Evolutionary conservation across 495 filamentous ascomycete species (phyloP).

Genomic region (Hypoxylon fragiforme): DNA sequence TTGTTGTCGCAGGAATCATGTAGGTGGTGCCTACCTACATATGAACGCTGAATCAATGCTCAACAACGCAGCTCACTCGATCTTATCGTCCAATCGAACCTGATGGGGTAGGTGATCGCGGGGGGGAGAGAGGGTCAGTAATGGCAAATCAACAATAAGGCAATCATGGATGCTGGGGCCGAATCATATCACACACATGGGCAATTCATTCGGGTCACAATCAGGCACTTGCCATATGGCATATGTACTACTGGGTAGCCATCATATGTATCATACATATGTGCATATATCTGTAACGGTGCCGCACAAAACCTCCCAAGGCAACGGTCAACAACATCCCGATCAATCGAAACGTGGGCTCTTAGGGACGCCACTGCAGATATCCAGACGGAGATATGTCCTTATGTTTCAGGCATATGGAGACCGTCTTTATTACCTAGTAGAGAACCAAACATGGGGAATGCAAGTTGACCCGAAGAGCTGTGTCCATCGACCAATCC

Average conservation of each 20-base stretch:
- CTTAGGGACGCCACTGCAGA: slow-evolving; percentile 32
- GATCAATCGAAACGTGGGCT: slow-evolving; percentile 14
- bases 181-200: slow-evolving; percentile 19
- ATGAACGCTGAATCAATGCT: slow-evolving; percentile 25
- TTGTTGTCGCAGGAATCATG: background rate
- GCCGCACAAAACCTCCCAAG: slow-evolving; percentile 2
- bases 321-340: slow-evolving; percentile 12
- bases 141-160: slow-evolving; percentile 30
- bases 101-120: slow-evolving; percentile 10
- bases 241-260: too few species aligned
- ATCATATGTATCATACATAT: too few species aligned
- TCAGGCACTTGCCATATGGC: slow-evolving; percentile 22
- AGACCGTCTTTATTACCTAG: slow-evolving; percentile 18
- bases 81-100: slow-evolving; percentile 20
- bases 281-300: too few species aligned
- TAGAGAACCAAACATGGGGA: slow-evolving; percentile 27
- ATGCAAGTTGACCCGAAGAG: slow-evolving; percentile 18
- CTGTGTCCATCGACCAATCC: slow-evolving; percentile 9
- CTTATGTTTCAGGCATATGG: slow-evolving; percentile 31
- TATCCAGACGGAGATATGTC: slow-evolving; percentile 31
- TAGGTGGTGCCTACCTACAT: too few species aligned
- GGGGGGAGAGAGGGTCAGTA: slow-evolving; percentile 12
- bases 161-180: slow-evolving; percentile 1
- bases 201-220: slow-evolving; percentile 33
- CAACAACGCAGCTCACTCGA: slow-evolving; percentile 22